phyloP scores from a whole-genome alignment of 2,329 filamentous ascomycete genomes.

The Venturia carpophila region DNA sequence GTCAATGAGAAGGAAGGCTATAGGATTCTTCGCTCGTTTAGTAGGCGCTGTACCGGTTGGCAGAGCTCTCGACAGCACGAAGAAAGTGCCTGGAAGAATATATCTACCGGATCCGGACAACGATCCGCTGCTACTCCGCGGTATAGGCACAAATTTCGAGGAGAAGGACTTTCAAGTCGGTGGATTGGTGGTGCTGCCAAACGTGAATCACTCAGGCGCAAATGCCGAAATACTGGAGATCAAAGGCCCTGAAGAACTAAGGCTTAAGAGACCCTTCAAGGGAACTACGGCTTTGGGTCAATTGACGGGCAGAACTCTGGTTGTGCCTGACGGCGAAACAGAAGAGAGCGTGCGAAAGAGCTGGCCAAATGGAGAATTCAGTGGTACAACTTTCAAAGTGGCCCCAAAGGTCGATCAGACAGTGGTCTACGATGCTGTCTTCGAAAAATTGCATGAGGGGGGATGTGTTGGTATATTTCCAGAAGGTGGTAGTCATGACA shows the following conservation, averaged over 20 bases:
- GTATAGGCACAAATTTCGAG: conserved; percentile 77
- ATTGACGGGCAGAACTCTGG: conserved; percentile 70
- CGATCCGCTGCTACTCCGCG: conserved; percentile 72
- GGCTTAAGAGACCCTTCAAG: conserved; percentile 82
- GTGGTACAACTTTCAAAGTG: conserved; percentile 76
- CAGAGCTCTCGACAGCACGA: conserved; percentile 81
- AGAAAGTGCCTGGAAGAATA: conserved; percentile 67
- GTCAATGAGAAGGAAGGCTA: conserved; percentile 81
- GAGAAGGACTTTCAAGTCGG: conserved; percentile 62
- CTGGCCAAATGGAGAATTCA: conserved; percentile 45
- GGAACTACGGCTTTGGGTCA: conserved; percentile 67
- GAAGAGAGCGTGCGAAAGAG: conserved; percentile 49
- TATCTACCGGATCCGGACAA: conserved; percentile 84
- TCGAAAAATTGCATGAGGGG: conserved; percentile 68
- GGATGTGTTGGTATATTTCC: conserved; percentile 96
- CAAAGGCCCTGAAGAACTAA: conserved; percentile 67
- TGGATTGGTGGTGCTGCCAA: conserved; percentile 80
- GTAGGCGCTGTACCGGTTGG: conserved; percentile 91
- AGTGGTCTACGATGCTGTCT: conserved; percentile 88
- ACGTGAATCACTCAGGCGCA: conserved; percentile 69
- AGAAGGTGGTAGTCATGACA: conserved; percentile 91
- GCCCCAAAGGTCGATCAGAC: conserved; percentile 93
- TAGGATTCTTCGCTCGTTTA: conserved; percentile 76
- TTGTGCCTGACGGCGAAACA: conserved; percentile 57
- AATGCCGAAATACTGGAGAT: conserved; percentile 81